Conservation (phyloP, 1,284 basidiomycete species). For the Blastosporella zonata region DNA sequence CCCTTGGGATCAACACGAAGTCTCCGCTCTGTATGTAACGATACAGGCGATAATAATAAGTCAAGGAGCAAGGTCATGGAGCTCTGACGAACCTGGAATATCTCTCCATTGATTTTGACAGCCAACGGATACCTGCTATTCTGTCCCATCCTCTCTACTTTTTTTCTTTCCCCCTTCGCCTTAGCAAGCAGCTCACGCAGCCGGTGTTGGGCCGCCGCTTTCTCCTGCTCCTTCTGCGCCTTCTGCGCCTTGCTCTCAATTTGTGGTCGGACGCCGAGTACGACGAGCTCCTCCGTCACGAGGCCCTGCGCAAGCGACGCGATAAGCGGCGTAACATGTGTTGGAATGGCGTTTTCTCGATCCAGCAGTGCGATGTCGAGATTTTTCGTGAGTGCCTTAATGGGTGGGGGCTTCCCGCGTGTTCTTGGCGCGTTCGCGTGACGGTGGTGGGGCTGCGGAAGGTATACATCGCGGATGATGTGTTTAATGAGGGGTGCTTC, state of each 20-base stretch:
- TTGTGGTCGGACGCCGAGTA: constrained; percentile 45
- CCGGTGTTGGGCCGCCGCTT: constrained; percentile 19
- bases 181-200: constrained; percentile 27
- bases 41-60: constrained; percentile 3
- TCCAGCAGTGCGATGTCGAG: constrained; percentile 53
- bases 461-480: constrained; percentile 23
- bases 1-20: constrained; percentile 46
- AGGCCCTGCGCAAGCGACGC: constrained; percentile 44
- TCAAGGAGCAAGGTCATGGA: background rate
- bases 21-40: constrained; percentile 61
- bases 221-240: constrained; percentile 23
- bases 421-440: constrained; percentile 13
- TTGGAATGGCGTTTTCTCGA: constrained; percentile 50
- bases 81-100: constrained; percentile 33
- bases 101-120: constrained; percentile 35
- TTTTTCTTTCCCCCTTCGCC: constrained; percentile 23
- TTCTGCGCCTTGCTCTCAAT: constrained; percentile 24
- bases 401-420: constrained; percentile 17
- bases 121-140: constrained; percentile 27
- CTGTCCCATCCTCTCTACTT: constrained; percentile 25
- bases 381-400: constrained; percentile 34
- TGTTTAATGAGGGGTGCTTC: constrained; percentile 26
- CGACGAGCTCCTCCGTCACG: constrained; percentile 49
- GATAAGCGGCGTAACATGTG: constrained; percentile 60
- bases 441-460: constrained; percentile 15